These are phyloP conservation scores for Balakata baccata DNA, from an alignment of 345 rosid genomes.

Conservation along the genomic window DNA sequence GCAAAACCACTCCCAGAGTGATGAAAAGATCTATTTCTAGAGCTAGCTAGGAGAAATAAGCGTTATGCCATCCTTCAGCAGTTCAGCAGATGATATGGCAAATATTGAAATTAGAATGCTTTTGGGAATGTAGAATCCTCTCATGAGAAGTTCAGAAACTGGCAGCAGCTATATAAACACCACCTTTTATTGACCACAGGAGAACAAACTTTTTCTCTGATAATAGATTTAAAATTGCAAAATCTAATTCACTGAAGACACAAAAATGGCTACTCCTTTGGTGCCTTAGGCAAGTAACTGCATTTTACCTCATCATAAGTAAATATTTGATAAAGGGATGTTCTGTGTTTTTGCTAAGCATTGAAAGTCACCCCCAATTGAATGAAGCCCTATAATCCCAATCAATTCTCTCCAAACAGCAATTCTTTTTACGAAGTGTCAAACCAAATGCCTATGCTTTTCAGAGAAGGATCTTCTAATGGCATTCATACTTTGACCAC, in stretches of 20 bases:
- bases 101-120: background rate
- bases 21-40: background rate
- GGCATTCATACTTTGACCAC: background rate
- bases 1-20: background rate
- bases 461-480: background rate
- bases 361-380: background rate
- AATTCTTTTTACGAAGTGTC: too few species aligned
- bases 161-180: background rate
- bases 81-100: background rate
- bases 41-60: background rate
- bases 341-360: too few species aligned
- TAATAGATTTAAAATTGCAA: background rate
- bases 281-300: background rate
- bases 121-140: background rate
- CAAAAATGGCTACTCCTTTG: background rate
- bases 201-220: too few species aligned
- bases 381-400: background rate
- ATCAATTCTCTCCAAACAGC: background rate
- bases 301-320: background rate
- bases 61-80: background rate
- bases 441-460: background rate
- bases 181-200: background rate
- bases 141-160: background rate
- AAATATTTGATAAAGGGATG: background rate
- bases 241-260: background rate